Conservation (phyloP, 768 basidiomycete genomes). For the Calocera cornea region DNA sequence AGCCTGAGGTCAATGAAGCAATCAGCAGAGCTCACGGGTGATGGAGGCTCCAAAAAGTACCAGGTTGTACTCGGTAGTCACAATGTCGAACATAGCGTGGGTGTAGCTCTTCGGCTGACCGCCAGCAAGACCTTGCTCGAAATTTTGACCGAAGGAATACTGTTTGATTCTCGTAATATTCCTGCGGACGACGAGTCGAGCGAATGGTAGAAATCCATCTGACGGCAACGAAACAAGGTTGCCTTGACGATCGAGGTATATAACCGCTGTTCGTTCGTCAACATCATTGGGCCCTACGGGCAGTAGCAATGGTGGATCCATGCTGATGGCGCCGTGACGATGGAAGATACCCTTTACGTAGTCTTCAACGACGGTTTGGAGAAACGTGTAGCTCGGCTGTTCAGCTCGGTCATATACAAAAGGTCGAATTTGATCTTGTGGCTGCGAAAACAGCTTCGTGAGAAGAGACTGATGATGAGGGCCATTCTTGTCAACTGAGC, state of each 20-base stretch:
- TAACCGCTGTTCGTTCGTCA: conserved; percentile 51
- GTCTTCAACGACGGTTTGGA: conserved; percentile 67
- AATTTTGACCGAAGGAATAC: conserved; percentile 55
- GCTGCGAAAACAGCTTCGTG: conserved; percentile 62
- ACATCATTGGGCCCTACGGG: conserved; percentile 38
- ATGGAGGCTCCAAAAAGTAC: conserved; percentile 29
- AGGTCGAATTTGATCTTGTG: conserved; percentile 46
- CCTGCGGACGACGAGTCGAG: conserved; percentile 62
- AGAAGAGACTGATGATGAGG: conserved; percentile 69
- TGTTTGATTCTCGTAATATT: conserved; percentile 63
- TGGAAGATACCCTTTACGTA: conserved; percentile 64
- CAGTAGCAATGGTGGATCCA: conserved; percentile 73
- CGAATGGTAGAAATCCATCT: conserved; percentile 61
- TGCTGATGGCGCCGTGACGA: conserved; percentile 79
- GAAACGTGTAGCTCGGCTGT: conserved; percentile 43
- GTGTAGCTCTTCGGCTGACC: conserved; percentile 9
- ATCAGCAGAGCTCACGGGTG: not conserved
- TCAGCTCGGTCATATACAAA: conserved; percentile 63
- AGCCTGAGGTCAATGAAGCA: conserved; percentile 23
- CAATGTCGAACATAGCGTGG: conserved; percentile 63
- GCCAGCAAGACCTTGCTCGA: conserved; percentile 7
- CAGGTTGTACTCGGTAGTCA: conserved; percentile 52
- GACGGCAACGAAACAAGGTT: conserved; percentile 62
- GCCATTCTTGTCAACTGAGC: conserved; percentile 60
- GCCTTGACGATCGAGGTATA: conserved; percentile 68